A percentile compares a stretch with the other conserved stretches of the same genome.
These are phyloP conservation scores for Obba rivulosa DNA, from an alignment of 768 basidiomycete genomes.

Conservation along the genomic window DNA sequence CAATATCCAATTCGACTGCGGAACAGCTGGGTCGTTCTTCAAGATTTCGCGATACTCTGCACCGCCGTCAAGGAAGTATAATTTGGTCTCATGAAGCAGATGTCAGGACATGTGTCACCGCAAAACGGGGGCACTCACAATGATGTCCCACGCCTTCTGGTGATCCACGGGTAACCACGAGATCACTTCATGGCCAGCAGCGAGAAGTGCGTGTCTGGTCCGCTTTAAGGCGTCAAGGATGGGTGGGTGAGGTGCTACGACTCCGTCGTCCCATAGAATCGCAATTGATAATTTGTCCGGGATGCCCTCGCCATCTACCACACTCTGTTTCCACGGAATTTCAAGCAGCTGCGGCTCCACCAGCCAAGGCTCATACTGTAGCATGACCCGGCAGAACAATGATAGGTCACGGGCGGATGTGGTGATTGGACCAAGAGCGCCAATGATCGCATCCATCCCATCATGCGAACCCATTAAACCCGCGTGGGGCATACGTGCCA, in stretches of 20 bases:
- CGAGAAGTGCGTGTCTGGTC: constrained; percentile 33
- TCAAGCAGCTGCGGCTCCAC: constrained; percentile 40
- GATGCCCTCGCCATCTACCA: constrained; percentile 32
- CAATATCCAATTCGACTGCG: constrained; percentile 40
- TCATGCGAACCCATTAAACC: constrained; percentile 44
- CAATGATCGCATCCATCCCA: constrained; percentile 49
- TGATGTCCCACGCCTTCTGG: constrained; percentile 39
- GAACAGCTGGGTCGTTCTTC: constrained; percentile 31
- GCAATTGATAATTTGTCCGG: constrained; percentile 40
- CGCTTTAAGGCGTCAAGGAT: constrained; percentile 35
- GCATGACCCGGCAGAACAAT: constrained; percentile 43
- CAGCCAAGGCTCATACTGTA: constrained; percentile 42
- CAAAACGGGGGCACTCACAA: constrained; percentile 30
- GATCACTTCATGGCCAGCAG: constrained; percentile 48
- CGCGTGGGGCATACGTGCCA: constrained; percentile 46
- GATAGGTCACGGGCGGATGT: constrained; percentile 44
- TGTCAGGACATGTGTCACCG: constrained; percentile 14
- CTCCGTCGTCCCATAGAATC: constrained; percentile 46
- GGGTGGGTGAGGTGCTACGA: constrained; percentile 46
- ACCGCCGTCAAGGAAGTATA: constrained; percentile 48
- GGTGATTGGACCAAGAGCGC: constrained; percentile 44
- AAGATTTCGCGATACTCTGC: constrained; percentile 38
- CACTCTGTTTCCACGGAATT: constrained; percentile 42
- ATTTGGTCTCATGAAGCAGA: constrained; percentile 27
- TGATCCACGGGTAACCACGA: constrained; percentile 42